These are phyloP conservation scores for Paracorniculantispora psalliotae DNA, from an alignment of 2,329 filamentous ascomycete genomes.

Conservation along the genomic window DNA sequence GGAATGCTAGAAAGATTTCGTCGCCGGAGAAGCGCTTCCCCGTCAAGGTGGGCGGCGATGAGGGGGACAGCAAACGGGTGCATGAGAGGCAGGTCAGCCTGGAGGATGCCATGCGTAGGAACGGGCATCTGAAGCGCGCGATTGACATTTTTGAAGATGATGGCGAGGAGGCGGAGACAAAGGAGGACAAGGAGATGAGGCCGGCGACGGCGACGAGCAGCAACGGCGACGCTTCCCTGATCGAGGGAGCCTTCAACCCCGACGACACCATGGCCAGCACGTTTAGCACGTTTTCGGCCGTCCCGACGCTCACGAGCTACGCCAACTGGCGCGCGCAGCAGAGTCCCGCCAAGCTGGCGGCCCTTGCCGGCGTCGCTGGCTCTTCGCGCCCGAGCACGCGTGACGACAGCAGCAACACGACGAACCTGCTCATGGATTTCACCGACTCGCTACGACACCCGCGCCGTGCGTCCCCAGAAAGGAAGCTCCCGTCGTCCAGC, in stretches of 20 bases:
- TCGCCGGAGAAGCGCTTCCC: constrained; percentile 57
- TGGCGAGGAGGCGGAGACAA: no score
- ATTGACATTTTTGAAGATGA: constrained; percentile 61
- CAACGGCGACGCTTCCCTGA: no score
- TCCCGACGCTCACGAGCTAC: constrained; percentile 82
- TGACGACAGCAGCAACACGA: constrained; percentile 55
- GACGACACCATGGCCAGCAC: constrained; percentile 75
- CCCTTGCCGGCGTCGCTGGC: constrained; percentile 33
- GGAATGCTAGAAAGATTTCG: constrained; percentile 41
- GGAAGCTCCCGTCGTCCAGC: constrained; percentile 29
- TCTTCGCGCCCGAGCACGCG: constrained; percentile 28
- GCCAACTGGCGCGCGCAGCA: constrained; percentile 58
- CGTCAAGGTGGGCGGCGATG: constrained; percentile 44
- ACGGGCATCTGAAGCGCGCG: constrained; percentile 52
- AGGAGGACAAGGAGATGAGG: constrained; percentile 17
- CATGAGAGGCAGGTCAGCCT: constrained; percentile 39
- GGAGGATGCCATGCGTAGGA: constrained; percentile 50
- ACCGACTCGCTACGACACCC: constrained; percentile 63
- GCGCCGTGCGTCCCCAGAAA: constrained; percentile 46
- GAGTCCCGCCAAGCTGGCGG: constrained; percentile 52
- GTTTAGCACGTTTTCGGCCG: constrained; percentile 83
- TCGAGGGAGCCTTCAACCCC: constrained; percentile 37
- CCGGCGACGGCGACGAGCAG: constrained; percentile 24
- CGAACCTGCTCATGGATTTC: constrained; percentile 81
- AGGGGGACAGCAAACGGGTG: constrained; percentile 18